A percentile compares a stretch with the other conserved stretches of the same genome.
Conservation (phyloP, 331 rosid genomes). For the Quercus phellos region DNA sequence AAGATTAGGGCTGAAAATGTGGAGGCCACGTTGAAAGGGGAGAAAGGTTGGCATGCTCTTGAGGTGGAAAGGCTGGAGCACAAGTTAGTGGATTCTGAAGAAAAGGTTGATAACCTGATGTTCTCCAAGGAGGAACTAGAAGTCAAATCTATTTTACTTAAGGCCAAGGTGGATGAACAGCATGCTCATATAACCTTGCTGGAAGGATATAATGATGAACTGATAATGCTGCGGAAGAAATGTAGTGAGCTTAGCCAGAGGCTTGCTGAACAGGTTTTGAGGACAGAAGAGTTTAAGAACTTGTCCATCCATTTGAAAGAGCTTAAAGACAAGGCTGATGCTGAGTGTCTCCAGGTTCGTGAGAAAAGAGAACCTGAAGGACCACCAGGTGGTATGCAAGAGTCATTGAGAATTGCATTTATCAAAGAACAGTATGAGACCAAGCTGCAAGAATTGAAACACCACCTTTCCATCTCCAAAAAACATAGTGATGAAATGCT, state of each 20-base stretch:
- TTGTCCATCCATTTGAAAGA: constrained; percentile 93
- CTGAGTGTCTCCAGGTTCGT: constrained; percentile 54
- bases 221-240: constrained; percentile 46
- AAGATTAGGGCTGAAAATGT: constrained; percentile 34
- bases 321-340: constrained; percentile 84
- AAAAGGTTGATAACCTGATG: constrained; percentile 58
- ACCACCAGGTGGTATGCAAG: constrained; percentile 64
- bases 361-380: constrained; percentile 78
- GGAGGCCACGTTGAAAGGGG: constrained; percentile 25
- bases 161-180: constrained; percentile 65
- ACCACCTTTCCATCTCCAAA: constrained; percentile 71
- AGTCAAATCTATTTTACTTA: constrained; percentile 59
- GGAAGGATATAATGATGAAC: constrained; percentile 55
- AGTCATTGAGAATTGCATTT: constrained; percentile 93
- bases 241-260: constrained; percentile 58
- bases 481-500: constrained; percentile 90
- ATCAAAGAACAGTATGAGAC: constrained; percentile 96
- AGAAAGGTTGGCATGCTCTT: constrained; percentile 25
- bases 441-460: constrained; percentile 84
- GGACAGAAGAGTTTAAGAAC: constrained; percentile 88
- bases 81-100: constrained; percentile 45
- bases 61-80: constrained; percentile 57
- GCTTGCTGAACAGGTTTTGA: constrained; percentile 85
- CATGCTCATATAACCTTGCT: constrained; percentile 36
- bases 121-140: constrained; percentile 70